These are phyloP conservation scores for Agaricus subrufescens DNA, from an alignment of 768 basidiomycete species.

Conservation along the genomic window DNA sequence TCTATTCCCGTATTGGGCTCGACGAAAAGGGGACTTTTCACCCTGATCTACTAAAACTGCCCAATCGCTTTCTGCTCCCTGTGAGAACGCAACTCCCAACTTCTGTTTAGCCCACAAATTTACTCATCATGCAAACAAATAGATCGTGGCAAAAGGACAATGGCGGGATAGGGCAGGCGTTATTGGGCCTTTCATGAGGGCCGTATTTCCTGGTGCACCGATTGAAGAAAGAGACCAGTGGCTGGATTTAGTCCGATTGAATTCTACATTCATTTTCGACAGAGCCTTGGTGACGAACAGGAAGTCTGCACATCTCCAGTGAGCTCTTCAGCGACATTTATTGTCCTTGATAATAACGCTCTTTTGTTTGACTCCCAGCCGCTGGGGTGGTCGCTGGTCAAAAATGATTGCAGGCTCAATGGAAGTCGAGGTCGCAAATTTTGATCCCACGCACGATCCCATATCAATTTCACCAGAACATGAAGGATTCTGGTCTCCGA, in stretches of 20 bases:
- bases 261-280: constrained; percentile 54
- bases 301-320: constrained; percentile 51
- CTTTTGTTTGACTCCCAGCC: constrained; percentile 18
- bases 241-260: constrained; percentile 45
- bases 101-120: neutral
- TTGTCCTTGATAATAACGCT: neutral
- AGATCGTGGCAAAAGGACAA: constrained; percentile 22
- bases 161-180: constrained; percentile 63
- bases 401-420: constrained; percentile 33
- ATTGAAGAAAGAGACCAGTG: constrained; percentile 61
- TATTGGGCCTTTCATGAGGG: constrained; percentile 59
- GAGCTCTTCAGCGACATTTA: constrained; percentile 1
- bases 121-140: neutral
- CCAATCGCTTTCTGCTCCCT: constrained; percentile 29
- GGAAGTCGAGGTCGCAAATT: constrained; percentile 19
- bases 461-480: neutral
- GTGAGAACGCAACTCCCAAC: neutral
- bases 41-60: constrained; percentile 16
- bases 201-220: constrained; percentile 54
- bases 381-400: constrained; percentile 21
- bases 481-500: constrained; percentile 29
- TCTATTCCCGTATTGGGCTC: constrained; percentile 26
- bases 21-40: constrained; percentile 10
- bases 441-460: neutral
- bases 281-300: constrained; percentile 59